Base-by-base conservation (phyloP, 306 rosid genomes). In the Coriaria nepalensis region DNA sequence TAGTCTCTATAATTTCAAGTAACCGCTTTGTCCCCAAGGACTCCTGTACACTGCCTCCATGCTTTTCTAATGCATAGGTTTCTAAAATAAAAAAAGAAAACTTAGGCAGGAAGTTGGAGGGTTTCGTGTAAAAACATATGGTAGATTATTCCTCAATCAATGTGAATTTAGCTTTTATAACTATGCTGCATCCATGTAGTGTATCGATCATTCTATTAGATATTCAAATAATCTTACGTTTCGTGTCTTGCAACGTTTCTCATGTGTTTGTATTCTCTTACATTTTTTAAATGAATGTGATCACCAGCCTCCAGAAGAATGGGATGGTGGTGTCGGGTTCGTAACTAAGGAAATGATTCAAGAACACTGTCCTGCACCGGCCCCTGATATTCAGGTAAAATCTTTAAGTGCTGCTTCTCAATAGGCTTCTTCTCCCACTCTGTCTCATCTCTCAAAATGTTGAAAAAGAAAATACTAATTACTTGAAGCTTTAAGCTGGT, bases 251-350 rank as follows among this genome's bases (percentile, higher is more conserved):
- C 29, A 20, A 20, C 3, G 29, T 20, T 20, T 20, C 29, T 20
- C 29, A 3, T 1, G 6, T 33, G 12, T 9, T 49, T 7, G 32
- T 49, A 6, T 33, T 47, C 6, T 15, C 5, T 9, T 36, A 47
- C 10, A 7, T 57, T 37, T 47, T 14, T 12, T 32, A 13, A 43
- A n/a, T 42, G 37, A 4, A 42, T 37, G 57, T 15, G 60, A 6
- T 57, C 42, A 29, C 34, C 70, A 76, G 82, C 73, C 75, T 15
- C 82, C 82, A 6, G 70, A 61, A 58, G 70, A 6, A 52, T 76
- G 82, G 82, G 42, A 68, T 46, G 82, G 78, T 6, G 82, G 78
- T 9, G 62, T 76, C 33, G 82, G 82, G 9, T 72, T 64, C 35
- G 65, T 76, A 15, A 33, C 82, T 0, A 59, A 61, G 66, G 75